Percentiles rank a stretch among this genome's conserved stretches.
These are phyloP conservation scores for Balamuthia mandrillaris DNA, from an alignment of 208 protist species.

Conservation along the genomic window DNA sequence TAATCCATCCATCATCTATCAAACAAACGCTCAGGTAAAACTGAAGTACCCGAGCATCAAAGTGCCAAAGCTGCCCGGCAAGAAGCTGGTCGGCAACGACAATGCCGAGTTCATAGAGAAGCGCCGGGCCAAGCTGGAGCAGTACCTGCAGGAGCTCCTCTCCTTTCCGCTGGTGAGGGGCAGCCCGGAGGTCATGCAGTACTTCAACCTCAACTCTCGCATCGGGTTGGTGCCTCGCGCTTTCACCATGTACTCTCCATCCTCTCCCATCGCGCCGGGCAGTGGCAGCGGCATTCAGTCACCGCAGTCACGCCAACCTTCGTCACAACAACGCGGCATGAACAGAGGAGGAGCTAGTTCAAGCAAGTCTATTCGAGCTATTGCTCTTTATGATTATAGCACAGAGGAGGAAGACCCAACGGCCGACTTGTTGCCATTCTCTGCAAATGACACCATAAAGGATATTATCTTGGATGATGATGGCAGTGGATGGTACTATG, in stretches of 20 bases:
- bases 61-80: conserved; percentile 10
- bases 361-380: too few relatives aligned
- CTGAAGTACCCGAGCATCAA: background rate
- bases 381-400: too few relatives aligned
- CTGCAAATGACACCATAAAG: too few relatives aligned
- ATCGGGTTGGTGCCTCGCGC: background rate
- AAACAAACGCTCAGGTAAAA: background rate
- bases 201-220: background rate
- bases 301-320: too few relatives aligned
- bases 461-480: too few relatives aligned
- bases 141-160: conserved; percentile 11
- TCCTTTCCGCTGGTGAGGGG: background rate
- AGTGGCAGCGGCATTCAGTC: background rate
- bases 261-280: background rate
- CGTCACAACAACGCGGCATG: too few relatives aligned
- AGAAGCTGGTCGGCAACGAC: conserved; percentile 30
- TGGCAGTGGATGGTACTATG: too few relatives aligned
- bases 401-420: too few relatives aligned
- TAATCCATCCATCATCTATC: background rate
- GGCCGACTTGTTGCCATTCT: too few relatives aligned
- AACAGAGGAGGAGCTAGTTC: too few relatives aligned
- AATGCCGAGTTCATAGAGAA: conserved; percentile 22
- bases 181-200: background rate
- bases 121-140: background rate
- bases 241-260: background rate